Evolutionary conservation across 805 yeast species (phyloP), one percentile per base, ranked within the genome.

Genomic region (Blastobotrys robertii): DNA sequence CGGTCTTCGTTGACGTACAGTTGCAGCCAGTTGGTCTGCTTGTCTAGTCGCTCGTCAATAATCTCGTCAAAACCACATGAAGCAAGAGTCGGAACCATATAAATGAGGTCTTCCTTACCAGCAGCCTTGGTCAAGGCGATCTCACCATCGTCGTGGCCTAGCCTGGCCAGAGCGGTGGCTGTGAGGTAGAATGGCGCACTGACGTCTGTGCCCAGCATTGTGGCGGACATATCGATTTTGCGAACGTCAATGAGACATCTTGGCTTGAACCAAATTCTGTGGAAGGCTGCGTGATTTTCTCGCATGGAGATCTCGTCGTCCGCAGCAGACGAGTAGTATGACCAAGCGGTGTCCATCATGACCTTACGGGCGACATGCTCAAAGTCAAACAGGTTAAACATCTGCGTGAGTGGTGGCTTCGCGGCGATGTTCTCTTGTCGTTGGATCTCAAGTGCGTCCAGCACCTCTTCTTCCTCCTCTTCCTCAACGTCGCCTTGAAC

Each of bases 61-160:
- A 87, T 83, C 59, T 87, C 97, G 52, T 86, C 92, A 50, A 85
- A 72, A 2, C 95, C 78, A 59, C 87, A 84, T 4, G 95, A 83
- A 1, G 97, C 90, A 53, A 86, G 69, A 1, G 95, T 88, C 4
- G 96, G 88, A 44, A 88, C 80, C 97, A 88, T 88, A 63, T 88
- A 97, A 44, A 82, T 77, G 29, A 79, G 68, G 36, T 68, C 76
- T 44, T 83, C 81, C 44, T 72, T 69, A 34, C 77, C 85, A 25
- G 94, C 83, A n/a, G 86, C 86, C 55, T 81, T 69, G 1, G 97
- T 86, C 50, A 90, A 73, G 12, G 81, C 86, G 46, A 77, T 75
- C 62, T 90, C 97, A 44, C 97, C 97, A 34, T 85, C 96, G 2
- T 86, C 86, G 56, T 88, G 92, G 3, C 97, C 97, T 51, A 90